Conservation (phyloP, 805 yeast genomes). For the Alloascoidea hylecoeti region DNA sequence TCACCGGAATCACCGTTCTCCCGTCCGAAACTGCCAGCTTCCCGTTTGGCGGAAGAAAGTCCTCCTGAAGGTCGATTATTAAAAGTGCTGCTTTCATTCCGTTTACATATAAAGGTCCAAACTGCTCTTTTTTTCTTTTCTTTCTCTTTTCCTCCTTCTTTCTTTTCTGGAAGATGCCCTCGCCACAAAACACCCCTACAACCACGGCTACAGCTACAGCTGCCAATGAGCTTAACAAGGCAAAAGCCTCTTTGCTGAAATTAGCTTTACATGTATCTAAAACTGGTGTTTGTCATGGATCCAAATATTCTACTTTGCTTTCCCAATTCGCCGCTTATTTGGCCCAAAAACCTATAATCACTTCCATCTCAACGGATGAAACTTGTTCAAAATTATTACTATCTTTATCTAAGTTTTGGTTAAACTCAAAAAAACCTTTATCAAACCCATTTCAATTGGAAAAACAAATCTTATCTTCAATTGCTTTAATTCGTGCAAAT, state of each 20-base stretch:
- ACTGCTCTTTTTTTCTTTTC: conserved; percentile 1
- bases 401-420: background rate
- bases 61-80: conserved; percentile 75
- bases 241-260: background rate
- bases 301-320: background rate
- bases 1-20: conserved; percentile 35
- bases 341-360: background rate
- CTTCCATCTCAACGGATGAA: background rate
- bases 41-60: conserved; percentile 71
- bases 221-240: background rate
- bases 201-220: background rate
- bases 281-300: conserved; percentile 1
- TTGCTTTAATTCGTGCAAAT: background rate
- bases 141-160: too few relatives aligned
- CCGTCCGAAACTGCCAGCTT: conserved; percentile 64
- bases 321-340: background rate
- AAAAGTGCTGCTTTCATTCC: conserved; percentile 48
- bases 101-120: too few relatives aligned
- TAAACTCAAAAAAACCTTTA: background rate
- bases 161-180: background rate
- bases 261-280: background rate
- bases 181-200: background rate
- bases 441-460: background rate
- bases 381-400: background rate
- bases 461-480: background rate